phyloP scores from a whole-genome alignment of 208 protist genomes.

The Leishmania amazonensis region DNA sequence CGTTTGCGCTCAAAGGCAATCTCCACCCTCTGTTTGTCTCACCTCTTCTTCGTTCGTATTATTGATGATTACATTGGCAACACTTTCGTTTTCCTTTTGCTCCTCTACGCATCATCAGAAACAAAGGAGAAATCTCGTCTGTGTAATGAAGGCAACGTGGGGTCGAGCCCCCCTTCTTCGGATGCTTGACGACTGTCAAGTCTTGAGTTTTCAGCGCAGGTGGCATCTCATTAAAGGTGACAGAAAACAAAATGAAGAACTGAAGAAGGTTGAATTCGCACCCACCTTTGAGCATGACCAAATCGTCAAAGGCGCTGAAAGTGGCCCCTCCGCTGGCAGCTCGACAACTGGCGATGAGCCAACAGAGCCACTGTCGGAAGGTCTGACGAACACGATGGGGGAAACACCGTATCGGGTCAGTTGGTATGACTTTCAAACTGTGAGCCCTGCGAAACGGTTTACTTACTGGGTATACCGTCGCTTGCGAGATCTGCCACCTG shows the following conservation, averaged over 20 bases:
- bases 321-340: neutral
- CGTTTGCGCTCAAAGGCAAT: neutral
- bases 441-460: constrained; percentile 82
- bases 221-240: constrained; percentile 23
- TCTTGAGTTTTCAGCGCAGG: neutral
- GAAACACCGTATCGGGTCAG: constrained; percentile 73
- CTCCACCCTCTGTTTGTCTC: neutral
- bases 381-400: constrained; percentile 55
- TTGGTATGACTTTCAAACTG: constrained; percentile 71
- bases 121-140: neutral
- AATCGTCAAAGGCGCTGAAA: neutral
- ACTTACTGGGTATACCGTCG: constrained; percentile 84
- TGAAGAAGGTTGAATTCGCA: constrained; percentile 26
- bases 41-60: neutral
- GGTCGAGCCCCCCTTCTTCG: neutral
- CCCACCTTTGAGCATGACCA: constrained; percentile 28
- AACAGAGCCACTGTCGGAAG: constrained; percentile 58
- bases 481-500: constrained; percentile 74
- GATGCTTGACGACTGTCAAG: neutral
- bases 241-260: constrained; percentile 21
- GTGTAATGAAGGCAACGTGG: neutral
- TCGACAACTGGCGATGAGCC: neutral
- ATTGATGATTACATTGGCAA: neutral
- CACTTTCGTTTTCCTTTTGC: neutral
- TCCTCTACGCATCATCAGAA: neutral